Base-by-base conservation (phyloP, 371 early-diverging fungal genomes). In the Actinomortierella ambigua region DNA sequence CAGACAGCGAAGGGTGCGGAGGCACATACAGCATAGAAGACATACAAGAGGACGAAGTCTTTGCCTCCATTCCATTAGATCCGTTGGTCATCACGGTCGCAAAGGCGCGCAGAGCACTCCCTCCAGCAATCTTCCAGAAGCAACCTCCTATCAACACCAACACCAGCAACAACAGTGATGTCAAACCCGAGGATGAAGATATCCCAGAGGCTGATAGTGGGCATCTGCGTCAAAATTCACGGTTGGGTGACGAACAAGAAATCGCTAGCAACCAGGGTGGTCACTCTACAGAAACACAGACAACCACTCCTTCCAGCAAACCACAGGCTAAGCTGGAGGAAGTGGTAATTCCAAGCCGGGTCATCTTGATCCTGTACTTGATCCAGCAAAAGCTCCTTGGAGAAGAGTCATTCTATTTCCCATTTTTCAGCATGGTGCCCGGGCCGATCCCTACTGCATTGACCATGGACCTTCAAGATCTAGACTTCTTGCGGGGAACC, bases 351-450 rank as follows among this genome's bases (percentile, higher is more conserved):
- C n/a, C n/a, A n/a, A 73, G 70, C 40, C 79, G 83, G 20, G 54
- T 66, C 13, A 80, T 78, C 8, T 63, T 79, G 58, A 54, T 68
- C 14, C 56, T 76, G 46, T 85, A 75, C 41, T 34, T 85, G 48
- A 69, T 76, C 9, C 75, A 76, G 23, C 77, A 85, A 60, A 62
- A 59, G 15, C 48, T 53, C 6, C 41, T 67, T 20, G 79, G 78
- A 1, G 64, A 75, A 40, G 20, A 57, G 18, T 82, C 85, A 0
- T 82, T 82, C 51, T 83, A 77, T 53, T 66, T 67, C 29, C 84
- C 85, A 4, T 85, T 83, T 55, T 63, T 85, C n/a, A 67, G 76
- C 34, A 77, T 82, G 49, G 50, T 85, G 3, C 84, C 85, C 1
- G 68, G 75, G 8, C 59, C 44, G 6, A 82, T 85, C 46, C 68